phyloP scores from a whole-genome alignment of 441 rosid species.

The Daphne laureola region DNA sequence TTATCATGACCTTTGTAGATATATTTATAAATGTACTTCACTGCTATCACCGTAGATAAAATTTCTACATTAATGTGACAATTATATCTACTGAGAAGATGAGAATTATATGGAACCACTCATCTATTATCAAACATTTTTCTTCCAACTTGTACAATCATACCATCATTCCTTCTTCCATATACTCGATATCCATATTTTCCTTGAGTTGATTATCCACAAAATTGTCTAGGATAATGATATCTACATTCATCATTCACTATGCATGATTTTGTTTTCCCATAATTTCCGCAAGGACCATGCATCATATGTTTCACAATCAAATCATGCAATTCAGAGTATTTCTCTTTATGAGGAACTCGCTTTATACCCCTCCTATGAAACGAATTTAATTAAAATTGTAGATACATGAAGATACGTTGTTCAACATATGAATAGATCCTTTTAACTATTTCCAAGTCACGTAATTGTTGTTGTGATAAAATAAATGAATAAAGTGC shows the following conservation, averaged over 20 bases:
- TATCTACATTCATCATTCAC: background rate
- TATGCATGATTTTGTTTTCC: background rate
- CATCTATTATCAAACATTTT: background rate
- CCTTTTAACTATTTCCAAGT: too few relatives aligned
- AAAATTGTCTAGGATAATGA: background rate
- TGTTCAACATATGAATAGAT: too few relatives aligned
- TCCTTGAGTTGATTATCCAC: background rate
- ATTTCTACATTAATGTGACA: conserved; percentile 2
- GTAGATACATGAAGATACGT: too few relatives aligned
- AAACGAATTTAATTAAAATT: too few relatives aligned
- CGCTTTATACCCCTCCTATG: too few relatives aligned
- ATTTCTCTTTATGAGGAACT: background rate
- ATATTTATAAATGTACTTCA: background rate
- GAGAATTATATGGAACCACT: background rate
- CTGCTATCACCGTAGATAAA: background rate
- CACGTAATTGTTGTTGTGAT: too few relatives aligned
- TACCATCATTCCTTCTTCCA: background rate
- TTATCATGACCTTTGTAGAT: conserved; percentile 2
- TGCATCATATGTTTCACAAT: conserved; percentile 4
- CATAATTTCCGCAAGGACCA: background rate
- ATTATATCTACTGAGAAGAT: background rate
- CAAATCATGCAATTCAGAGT: background rate
- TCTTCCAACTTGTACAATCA: too few relatives aligned
- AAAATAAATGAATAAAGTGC: too few relatives aligned
- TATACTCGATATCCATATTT: background rate